Evolutionary conservation across 2,329 filamentous ascomycete genomes (phyloP), one percentile per base, ranked within the genome.

Genomic region (Botrytis aclada): DNA sequence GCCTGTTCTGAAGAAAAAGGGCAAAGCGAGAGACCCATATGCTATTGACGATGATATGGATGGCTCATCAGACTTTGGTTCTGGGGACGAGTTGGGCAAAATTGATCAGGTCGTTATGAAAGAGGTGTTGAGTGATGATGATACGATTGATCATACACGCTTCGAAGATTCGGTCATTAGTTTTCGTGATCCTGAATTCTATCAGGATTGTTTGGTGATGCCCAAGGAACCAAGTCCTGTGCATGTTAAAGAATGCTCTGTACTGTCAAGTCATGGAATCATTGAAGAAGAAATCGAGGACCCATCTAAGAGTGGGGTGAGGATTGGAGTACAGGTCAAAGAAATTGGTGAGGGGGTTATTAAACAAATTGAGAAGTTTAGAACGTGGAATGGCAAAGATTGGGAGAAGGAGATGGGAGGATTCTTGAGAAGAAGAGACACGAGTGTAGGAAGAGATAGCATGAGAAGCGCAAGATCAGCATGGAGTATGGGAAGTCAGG

Each of bases 311-410:
- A 37, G 54, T 29, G 22, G 32, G n/a, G 32, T 29, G 9, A 29
- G 51, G 22, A n/a, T 43, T 56, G 14, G 61, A 67, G 25, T 60
- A 39, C 22, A 63, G 51, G 32, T 69, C 69, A n/a, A 20, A 47
- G 32, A 64, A 69, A 69, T 69, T 43, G 20, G 66, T 14, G 56
- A 62, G n/a, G 61, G 37, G n/a, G 29, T 47, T 6, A 39, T 67
- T 29, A 69, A 34, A 74, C 73, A 62, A 76, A 70, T 70, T n/a
- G 69, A 74, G 7, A 80, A 77, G 34, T 77, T 74, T 43, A 75
- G 72, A 39, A 80, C 77, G n/a, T 80, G 78, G 79, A 75, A 74
- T 71, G 79, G 79, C 0, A 77, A 74, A 54, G 78, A 80, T 69
- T 76, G 77, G 72, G 73, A 77, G 4, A 77, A 74, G 56, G 78